Evolutionary conservation across 192 early-diverging fungal species (phyloP), one percentile per base, ranked within the genome.

Genomic region (Backusella parvicylindrica): DNA sequence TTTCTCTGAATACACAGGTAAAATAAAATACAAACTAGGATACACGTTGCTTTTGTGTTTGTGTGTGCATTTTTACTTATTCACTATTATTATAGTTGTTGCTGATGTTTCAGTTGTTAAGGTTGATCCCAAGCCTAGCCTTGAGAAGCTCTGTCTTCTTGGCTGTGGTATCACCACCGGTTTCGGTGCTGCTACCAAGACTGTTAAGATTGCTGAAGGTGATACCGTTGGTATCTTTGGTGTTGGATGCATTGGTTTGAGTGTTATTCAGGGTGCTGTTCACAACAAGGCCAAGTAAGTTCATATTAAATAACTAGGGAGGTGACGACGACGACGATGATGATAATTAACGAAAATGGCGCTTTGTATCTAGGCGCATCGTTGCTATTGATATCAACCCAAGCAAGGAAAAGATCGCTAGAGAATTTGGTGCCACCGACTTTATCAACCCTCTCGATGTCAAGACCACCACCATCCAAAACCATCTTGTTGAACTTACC

Each of bases 121-220:
- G 76, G 89, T 99, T 6, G 86, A 92, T 72, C 81, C 91, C 36
- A 80, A 78, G 18, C 96, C 96, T 30, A 87, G 91, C 13, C 82
- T 97, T 31, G 92, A 98, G 73, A 93, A 92, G 71, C 85, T 95
- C 69, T 97, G 95, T 77, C 86, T 99, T 36, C 87, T 99, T 53
- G 97, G 97, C 18, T 99, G 97, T 77, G 97, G 96, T 36, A 91
- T 99, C 41, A 97, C 97, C 26, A 99, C 97, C 23, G 97, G 96
- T 32, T 99, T 94, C 83, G 97, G 97, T 35, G 97, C 97, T 33
- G 96, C 93, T 64, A 90, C 94, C 50, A 93, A 93, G 77, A 97
- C 97, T 7, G 97, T 95, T 64, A 95, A 97, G 83, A 93, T 97
- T 9, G 91, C 92, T 38, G 83, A 89, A 49, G 94, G 92, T 41